These are phyloP conservation scores for Exobasidium rhododendri DNA, from an alignment of 1,284 basidiomycete genomes.

Conservation along the genomic window DNA sequence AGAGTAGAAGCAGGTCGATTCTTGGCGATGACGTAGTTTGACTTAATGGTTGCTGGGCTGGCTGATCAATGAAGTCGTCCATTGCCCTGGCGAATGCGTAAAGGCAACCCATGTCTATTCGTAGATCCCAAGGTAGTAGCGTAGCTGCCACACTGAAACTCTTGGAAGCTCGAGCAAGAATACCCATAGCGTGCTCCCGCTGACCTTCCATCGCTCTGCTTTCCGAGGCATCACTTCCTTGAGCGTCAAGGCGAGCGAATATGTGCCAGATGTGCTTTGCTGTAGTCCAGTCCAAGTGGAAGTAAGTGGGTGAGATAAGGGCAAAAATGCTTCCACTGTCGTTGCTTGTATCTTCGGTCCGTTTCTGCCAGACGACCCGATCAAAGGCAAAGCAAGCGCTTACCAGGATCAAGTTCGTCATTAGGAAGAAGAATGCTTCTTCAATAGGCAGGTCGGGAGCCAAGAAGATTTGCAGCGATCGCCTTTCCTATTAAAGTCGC, in stretches of 20 bases:
- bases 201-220: neutral
- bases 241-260: slow-evolving; percentile 17
- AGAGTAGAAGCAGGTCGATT: neutral
- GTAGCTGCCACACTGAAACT: slow-evolving; percentile 39
- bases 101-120: slow-evolving; percentile 38
- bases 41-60: neutral
- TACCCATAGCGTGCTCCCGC: neutral
- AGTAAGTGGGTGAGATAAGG: slow-evolving; percentile 30
- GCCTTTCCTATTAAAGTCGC: slow-evolving; percentile 20
- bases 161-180: slow-evolving; percentile 31
- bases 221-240: neutral
- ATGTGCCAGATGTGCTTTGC: slow-evolving; percentile 33
- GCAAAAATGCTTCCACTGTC: neutral
- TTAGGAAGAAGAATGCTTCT: slow-evolving; percentile 49
- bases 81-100: slow-evolving; percentile 45
- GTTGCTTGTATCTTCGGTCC: neutral
- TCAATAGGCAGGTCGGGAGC: slow-evolving; percentile 47
- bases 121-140: slow-evolving; percentile 46
- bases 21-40: neutral
- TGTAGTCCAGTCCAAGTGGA: slow-evolving; percentile 26
- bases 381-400: slow-evolving; percentile 48
- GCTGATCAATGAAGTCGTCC: slow-evolving; percentile 41
- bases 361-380: slow-evolving; percentile 14
- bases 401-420: slow-evolving; percentile 47
- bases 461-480: slow-evolving; percentile 43